These are phyloP conservation scores for Eutypa lata DNA, from an alignment of 2,329 filamentous ascomycete genomes.

Conservation along the genomic window DNA sequence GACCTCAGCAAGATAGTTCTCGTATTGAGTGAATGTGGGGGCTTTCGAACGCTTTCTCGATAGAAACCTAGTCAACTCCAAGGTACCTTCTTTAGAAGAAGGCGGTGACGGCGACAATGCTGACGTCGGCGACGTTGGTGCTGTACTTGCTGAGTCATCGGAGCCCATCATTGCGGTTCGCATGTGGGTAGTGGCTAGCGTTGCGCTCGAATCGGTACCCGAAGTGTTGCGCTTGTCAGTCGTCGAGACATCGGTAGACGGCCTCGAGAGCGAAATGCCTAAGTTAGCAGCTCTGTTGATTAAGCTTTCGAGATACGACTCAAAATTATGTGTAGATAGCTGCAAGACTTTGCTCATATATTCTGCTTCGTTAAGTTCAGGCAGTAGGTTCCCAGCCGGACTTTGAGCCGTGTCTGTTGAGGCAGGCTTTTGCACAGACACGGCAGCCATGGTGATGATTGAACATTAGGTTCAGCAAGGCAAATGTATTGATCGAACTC, in stretches of 20 bases:
- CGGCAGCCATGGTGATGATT: slow-evolving; percentile 5
- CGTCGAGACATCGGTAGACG: slow-evolving; percentile 23
- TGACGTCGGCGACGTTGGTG: slow-evolving; percentile 40
- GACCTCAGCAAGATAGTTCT: slow-evolving; percentile 46
- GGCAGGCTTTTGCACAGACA: slow-evolving; percentile 17
- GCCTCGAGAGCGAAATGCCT: slow-evolving; percentile 31
- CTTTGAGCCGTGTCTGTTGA: slow-evolving; percentile 12
- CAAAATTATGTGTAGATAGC: slow-evolving; percentile 14
- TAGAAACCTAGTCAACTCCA: slow-evolving; percentile 19
- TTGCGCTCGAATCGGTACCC: slow-evolving; percentile 40
- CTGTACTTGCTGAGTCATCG: slow-evolving; percentile 36
- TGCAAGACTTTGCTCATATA: slow-evolving; percentile 27
- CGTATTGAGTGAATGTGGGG: slow-evolving; percentile 49
- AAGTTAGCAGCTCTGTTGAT: slow-evolving; percentile 31
- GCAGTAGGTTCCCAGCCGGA: slow-evolving; percentile 12
- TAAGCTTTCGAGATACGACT: slow-evolving; percentile 27
- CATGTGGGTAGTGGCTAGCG: slow-evolving; percentile 37
- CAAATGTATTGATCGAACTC: too few species aligned
- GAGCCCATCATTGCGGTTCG: slow-evolving; percentile 44
- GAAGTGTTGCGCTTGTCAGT: slow-evolving; percentile 34
- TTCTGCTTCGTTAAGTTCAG: slow-evolving; percentile 26
- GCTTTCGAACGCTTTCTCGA: slow-evolving; percentile 33
- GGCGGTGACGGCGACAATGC: slow-evolving; percentile 36
- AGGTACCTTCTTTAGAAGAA: slow-evolving; percentile 35
- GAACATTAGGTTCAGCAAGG: neutral